These are phyloP conservation scores for Rhodotorula paludigena DNA, from an alignment of 768 basidiomycete species.

Conservation along the genomic window DNA sequence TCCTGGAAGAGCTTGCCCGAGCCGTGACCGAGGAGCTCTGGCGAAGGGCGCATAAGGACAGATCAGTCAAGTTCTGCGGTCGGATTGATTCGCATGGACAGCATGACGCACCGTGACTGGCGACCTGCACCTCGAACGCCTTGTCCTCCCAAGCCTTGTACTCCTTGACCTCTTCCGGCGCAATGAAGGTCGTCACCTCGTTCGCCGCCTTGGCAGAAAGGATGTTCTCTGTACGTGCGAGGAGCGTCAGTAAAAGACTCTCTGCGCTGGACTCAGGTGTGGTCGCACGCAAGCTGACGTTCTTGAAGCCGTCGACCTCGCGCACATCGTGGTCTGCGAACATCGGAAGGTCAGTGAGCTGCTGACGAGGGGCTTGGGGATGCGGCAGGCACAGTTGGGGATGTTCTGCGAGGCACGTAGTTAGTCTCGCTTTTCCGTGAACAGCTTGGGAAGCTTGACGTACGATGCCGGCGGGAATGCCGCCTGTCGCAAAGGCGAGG, in stretches of 20 bases:
- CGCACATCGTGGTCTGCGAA: slow-evolving; percentile 58
- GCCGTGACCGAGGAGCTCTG: slow-evolving; percentile 71
- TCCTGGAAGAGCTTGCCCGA: slow-evolving; percentile 79
- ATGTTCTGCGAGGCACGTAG: slow-evolving; percentile 3
- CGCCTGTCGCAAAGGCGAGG: slow-evolving; percentile 74
- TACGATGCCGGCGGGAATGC: slow-evolving; percentile 70
- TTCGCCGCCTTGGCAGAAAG: slow-evolving; percentile 81
- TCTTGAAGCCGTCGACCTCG: slow-evolving; percentile 78
- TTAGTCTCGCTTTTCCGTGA: background rate
- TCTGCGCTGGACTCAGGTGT: too few relatives aligned
- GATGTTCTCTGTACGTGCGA: too few relatives aligned
- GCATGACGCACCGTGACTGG: too few relatives aligned
- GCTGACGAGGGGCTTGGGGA: background rate
- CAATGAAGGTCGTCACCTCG: slow-evolving; percentile 71
- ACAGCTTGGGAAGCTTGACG: background rate
- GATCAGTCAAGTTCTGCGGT: too few relatives aligned
- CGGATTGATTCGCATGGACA: too few relatives aligned
- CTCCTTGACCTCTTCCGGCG: slow-evolving; percentile 66
- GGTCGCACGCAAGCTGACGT: slow-evolving; percentile 79
- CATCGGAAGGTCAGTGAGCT: background rate
- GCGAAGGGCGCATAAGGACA: too few relatives aligned
- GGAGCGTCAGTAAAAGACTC: too few relatives aligned
- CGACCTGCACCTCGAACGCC: slow-evolving; percentile 80
- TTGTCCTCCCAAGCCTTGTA: slow-evolving; percentile 73
- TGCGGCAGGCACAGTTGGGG: slow-evolving; percentile 12